Percentiles rank a stretch among this genome's conserved stretches.
Conservation (phyloP, 768 basidiomycete species). For the Erythrobasidium yunnanense region DNA sequence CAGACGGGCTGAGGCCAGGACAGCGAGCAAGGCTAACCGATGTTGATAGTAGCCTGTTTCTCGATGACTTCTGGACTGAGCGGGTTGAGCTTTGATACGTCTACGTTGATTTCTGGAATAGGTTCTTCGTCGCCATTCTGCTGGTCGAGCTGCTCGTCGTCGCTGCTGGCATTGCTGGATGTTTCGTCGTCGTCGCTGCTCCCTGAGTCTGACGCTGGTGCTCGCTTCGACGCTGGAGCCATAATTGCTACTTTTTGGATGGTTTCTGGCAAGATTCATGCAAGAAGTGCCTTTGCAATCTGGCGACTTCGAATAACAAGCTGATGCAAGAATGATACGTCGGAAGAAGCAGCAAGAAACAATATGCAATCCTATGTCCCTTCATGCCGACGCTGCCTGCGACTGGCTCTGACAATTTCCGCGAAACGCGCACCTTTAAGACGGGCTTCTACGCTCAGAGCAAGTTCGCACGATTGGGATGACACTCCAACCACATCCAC, state of each 20-base stretch:
- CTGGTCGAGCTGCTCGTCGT: not conserved
- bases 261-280: not conserved
- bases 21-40: slow-evolving; percentile 49
- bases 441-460: too few relatives aligned
- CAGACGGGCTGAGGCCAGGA: not conserved
- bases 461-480: too few relatives aligned
- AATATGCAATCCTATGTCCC: not conserved
- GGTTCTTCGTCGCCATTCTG: slow-evolving; percentile 18
- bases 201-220: slow-evolving; percentile 7
- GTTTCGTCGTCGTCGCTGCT: slow-evolving; percentile 17
- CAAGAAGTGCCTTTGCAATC: too few relatives aligned
- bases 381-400: not conserved
- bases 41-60: slow-evolving; percentile 83
- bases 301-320: not conserved
- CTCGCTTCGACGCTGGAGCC: slow-evolving; percentile 21
- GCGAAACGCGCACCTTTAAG: too few relatives aligned
- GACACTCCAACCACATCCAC: too few relatives aligned
- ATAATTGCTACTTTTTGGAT: not conserved
- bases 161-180: not conserved
- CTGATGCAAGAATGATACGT: not conserved
- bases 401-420: too few relatives aligned
- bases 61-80: slow-evolving; percentile 57
- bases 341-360: not conserved
- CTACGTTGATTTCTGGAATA: slow-evolving; percentile 53
- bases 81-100: slow-evolving; percentile 69